Conservation (phyloP, 176 grass and related monocot species). For the Canna indica region DNA sequence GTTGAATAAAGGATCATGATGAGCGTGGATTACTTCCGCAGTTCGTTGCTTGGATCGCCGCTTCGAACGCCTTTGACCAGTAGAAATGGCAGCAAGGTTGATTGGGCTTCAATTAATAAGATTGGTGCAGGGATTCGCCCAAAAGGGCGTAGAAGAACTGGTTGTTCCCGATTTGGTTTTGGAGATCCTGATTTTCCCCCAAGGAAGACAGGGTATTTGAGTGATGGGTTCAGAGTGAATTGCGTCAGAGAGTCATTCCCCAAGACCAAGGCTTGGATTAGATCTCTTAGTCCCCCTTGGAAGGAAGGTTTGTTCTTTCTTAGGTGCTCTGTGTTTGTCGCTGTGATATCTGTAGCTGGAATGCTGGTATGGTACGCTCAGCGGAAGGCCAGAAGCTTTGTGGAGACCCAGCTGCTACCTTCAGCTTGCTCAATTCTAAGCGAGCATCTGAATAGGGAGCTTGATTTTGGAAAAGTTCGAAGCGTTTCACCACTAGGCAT, state of each 20-base stretch:
- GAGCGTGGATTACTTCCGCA: constrained; percentile 33
- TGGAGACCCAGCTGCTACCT: constrained; percentile 70
- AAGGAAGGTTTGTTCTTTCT: constrained; percentile 82
- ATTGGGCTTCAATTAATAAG: background rate
- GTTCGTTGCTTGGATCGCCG: constrained; percentile 43
- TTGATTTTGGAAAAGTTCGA: constrained; percentile 71
- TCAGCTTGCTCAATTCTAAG: constrained; percentile 62
- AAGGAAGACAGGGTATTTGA: constrained; percentile 34
- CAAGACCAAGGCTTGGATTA: constrained; percentile 41
- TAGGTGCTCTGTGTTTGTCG: constrained; percentile 73
- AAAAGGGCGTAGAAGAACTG: constrained; percentile 24
- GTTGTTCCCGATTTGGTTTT: constrained; percentile 7
- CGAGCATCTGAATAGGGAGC: constrained; percentile 71
- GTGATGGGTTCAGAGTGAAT: constrained; percentile 24
- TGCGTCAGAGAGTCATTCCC: constrained; percentile 24
- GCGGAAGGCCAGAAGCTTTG: constrained; percentile 53
- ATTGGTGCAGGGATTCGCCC: background rate
- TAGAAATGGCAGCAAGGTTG: constrained; percentile 16
- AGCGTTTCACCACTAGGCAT: constrained; percentile 81
- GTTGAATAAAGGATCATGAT: constrained; percentile 27
- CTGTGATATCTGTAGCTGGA: constrained; percentile 56
- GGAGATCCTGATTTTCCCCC: constrained; percentile 9
- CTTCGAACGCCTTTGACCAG: constrained; percentile 7
- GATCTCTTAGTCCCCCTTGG: constrained; percentile 50
- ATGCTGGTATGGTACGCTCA: constrained; percentile 73